Evolutionary conservation across 768 basidiomycete genomes (phyloP).

Genomic region (Antrodiella citrinella): DNA sequence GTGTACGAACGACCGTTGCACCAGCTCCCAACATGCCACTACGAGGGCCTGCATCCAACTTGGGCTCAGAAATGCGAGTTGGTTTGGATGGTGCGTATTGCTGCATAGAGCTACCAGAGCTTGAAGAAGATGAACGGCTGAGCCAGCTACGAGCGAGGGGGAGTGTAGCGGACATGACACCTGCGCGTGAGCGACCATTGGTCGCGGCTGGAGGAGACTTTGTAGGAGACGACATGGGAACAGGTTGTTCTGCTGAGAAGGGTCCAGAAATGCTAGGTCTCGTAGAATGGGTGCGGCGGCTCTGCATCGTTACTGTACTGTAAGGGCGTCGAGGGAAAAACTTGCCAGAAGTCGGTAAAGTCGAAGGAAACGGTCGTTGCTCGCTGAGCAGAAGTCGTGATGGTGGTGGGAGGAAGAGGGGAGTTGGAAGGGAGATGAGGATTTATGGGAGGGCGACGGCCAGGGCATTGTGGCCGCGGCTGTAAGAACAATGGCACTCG

Average conservation of each 20-base stretch:
- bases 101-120: constrained; percentile 18
- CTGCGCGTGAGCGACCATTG: not conserved
- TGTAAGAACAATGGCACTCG: not conserved
- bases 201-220: constrained; percentile 9
- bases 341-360: constrained; percentile 1
- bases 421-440: not conserved
- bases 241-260: constrained; percentile 3
- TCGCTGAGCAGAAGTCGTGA: constrained; percentile 9
- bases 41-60: constrained; percentile 28
- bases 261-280: constrained; percentile 2
- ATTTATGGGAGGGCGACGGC: not conserved
- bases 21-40: constrained; percentile 57
- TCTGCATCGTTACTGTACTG: constrained; percentile 1
- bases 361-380: not conserved
- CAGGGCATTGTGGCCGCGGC: not conserved
- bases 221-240: constrained; percentile 3
- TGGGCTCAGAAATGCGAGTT: constrained; percentile 37
- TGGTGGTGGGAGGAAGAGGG: constrained; percentile 5
- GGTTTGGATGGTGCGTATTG: constrained; percentile 31
- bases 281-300: constrained; percentile 1
- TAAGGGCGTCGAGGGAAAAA: not conserved
- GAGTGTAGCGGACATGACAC: not conserved
- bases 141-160: constrained; percentile 27
- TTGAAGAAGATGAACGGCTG: constrained; percentile 27
- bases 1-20: constrained; percentile 70